Conservation (phyloP, 371 early-diverging fungal genomes). For the Actinomortierella wolfii region DNA sequence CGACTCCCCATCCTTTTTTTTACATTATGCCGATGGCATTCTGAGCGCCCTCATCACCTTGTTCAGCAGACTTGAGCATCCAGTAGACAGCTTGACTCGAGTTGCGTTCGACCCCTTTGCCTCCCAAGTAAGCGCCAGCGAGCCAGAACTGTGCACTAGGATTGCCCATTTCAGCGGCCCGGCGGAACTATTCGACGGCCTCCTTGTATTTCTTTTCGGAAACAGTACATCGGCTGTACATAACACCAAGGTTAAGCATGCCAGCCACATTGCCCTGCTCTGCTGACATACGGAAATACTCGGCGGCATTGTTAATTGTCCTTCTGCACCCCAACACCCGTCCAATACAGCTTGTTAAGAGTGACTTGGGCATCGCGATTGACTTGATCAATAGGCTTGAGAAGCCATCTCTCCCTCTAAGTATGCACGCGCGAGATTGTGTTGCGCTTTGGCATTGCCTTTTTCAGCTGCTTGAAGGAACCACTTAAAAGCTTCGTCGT, state of each 20-base stretch:
- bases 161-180: constrained; percentile 82
- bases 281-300: constrained; percentile 83
- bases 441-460: constrained; percentile 61
- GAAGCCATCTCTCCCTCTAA: constrained; percentile 81
- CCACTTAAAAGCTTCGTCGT: constrained; percentile 68
- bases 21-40: constrained; percentile 84
- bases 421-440: too few species aligned
- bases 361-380: constrained; percentile 74
- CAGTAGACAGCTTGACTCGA: constrained; percentile 56
- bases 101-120: constrained; percentile 60
- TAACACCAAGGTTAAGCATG: constrained; percentile 81
- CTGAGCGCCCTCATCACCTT: constrained; percentile 66
- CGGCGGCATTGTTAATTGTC: constrained; percentile 65
- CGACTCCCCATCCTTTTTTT: constrained; percentile 75
- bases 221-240: constrained; percentile 84
- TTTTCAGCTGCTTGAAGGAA: constrained; percentile 75
- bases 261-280: constrained; percentile 77
- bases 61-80: constrained; percentile 54
- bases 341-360: constrained; percentile 81
- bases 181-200: constrained; percentile 73
- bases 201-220: constrained; percentile 59
- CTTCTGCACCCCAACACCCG: constrained; percentile 77
- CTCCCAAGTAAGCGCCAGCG: constrained; percentile 74
- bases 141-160: constrained; percentile 73
- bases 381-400: constrained; percentile 68